phyloP scores from a whole-genome alignment of 805 yeast genomes.

The Lipomyces starkeyi region DNA sequence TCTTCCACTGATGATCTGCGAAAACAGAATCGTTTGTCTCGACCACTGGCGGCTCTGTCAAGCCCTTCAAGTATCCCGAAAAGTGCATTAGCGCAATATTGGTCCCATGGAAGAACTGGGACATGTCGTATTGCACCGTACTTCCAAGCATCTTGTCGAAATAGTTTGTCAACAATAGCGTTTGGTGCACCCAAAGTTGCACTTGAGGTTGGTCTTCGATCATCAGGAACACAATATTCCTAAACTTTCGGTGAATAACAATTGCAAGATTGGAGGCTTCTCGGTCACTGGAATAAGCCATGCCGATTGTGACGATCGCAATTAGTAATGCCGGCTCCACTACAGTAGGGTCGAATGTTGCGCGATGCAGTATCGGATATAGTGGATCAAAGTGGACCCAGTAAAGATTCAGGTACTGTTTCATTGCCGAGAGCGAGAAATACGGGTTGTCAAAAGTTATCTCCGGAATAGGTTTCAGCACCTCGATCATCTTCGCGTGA shows the following conservation, averaged over 20 bases:
- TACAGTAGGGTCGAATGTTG: conserved; percentile 44
- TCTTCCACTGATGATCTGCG: conserved; percentile 48
- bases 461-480: conserved; percentile 36
- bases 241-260: conserved; percentile 38
- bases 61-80: conserved; percentile 44
- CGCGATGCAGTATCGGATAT: conserved; percentile 52
- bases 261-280: conserved; percentile 41
- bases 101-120: conserved; percentile 45
- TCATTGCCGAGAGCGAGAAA: conserved; percentile 35
- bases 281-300: conserved; percentile 42
- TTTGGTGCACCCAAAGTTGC: conserved; percentile 44
- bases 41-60: conserved; percentile 37
- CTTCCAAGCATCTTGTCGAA: conserved; percentile 44
- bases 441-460: conserved; percentile 27
- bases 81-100: conserved; percentile 43
- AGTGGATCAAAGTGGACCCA: conserved; percentile 50
- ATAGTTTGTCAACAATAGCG: conserved; percentile 42
- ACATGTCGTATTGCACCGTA: conserved; percentile 43
- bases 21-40: conserved; percentile 30
- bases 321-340: conserved; percentile 40
- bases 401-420: conserved; percentile 43
- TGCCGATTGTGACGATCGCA: conserved; percentile 45
- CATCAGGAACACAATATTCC: conserved; percentile 45
- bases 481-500: conserved; percentile 29
- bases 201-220: conserved; percentile 42